Conservation (phyloP, 164 flowering plant species). For the Magnolia sinica region DNA sequence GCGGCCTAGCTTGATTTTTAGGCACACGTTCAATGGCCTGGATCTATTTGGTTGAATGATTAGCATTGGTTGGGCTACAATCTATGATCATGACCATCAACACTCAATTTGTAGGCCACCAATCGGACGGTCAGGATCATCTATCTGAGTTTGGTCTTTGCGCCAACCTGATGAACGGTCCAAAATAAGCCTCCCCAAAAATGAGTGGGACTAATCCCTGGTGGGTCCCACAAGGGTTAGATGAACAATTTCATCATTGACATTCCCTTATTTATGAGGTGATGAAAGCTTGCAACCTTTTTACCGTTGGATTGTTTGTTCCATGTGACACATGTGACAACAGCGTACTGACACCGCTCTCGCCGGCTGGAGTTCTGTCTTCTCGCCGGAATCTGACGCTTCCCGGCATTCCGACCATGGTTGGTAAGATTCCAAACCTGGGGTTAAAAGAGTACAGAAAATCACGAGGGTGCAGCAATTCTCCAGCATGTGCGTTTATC, state of each 20-base stretch:
- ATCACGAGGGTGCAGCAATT: background rate
- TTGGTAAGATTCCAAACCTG: background rate
- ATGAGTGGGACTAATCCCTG: too few species aligned
- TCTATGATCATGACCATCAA: too few species aligned
- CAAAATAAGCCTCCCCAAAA: too few species aligned
- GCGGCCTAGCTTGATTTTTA: too few species aligned
- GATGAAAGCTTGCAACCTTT: background rate
- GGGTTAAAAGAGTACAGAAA: background rate
- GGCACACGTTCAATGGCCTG: too few species aligned
- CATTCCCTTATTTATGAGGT: background rate
- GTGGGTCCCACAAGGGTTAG: background rate
- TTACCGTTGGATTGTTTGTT: background rate
- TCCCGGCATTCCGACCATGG: background rate
- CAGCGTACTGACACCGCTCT: background rate
- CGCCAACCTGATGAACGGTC: too few species aligned
- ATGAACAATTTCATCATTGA: background rate
- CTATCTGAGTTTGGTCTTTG: too few species aligned
- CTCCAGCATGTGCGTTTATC: background rate
- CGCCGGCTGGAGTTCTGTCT: constrained; percentile 10
- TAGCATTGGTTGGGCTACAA: too few species aligned
- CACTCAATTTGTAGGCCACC: too few species aligned
- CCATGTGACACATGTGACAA: constrained; percentile 4
- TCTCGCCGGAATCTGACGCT: constrained; percentile 5
- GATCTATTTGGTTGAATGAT: too few species aligned
- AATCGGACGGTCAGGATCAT: too few species aligned